phyloP scores from a whole-genome alignment of 2,329 filamentous ascomycete species.

The Rosellinia necatrix region DNA sequence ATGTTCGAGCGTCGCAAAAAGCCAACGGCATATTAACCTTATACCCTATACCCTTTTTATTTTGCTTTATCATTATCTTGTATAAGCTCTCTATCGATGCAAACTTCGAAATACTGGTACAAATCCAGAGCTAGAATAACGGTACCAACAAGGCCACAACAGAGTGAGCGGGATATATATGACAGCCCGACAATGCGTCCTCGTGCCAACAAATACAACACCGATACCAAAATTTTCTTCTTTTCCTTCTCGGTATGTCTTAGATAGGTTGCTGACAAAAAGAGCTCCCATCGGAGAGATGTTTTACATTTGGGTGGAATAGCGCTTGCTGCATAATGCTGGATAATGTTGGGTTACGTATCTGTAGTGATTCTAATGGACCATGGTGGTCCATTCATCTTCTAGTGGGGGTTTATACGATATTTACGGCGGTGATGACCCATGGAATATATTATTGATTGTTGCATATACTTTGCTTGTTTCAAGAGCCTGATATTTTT shows the following conservation, averaged over 20 bases:
- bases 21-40: slow-evolving; percentile 40
- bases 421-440: slow-evolving; percentile 17
- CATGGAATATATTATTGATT: slow-evolving; percentile 14
- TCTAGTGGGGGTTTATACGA: slow-evolving; percentile 2
- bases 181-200: neutral
- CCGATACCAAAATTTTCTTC: slow-evolving; percentile 27
- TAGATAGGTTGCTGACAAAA: slow-evolving; percentile 6
- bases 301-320: neutral
- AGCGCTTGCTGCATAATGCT: slow-evolving; percentile 4
- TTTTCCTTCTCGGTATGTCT: slow-evolving; percentile 2
- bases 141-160: neutral
- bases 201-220: neutral
- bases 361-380: neutral
- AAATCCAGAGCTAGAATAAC: neutral
- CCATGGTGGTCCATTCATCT: no score
- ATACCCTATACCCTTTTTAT: neutral
- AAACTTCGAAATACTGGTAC: neutral
- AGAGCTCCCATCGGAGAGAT: neutral
- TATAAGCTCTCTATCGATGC: slow-evolving; percentile 26
- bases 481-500: no score
- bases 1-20: slow-evolving; percentile 59
- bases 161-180: neutral
- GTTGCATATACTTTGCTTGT: no score
- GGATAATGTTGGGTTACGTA: no score
- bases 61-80: slow-evolving; percentile 20